Base-by-base conservation (phyloP, 805 yeast genomes). In the Lachancea kluyveri region DNA sequence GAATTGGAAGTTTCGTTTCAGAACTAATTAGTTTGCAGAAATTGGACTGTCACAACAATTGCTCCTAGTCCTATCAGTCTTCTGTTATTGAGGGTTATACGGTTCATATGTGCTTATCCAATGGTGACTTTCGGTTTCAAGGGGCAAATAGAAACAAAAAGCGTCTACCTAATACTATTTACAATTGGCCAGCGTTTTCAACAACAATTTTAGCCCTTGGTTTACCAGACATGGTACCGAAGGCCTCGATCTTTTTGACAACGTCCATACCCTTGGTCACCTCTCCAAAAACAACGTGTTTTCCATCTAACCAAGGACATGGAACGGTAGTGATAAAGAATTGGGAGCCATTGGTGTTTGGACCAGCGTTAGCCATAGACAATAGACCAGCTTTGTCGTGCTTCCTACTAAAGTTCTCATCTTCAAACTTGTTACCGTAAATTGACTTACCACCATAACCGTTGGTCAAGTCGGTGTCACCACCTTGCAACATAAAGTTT, bases 401-500 rank as follows among this genome's bases (percentile, higher is more conserved):
- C 48, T 60, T 78, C 67, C 74, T 74, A 46, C 61, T 46, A 56
- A 83, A 83, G 72, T 82, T 79, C 65, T 65, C 69, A 33, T 64
- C 68, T 22, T 70, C 65, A 47, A 76, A 74, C 44, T 73, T 76
- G 46, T 65, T 66, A 50, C 90, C 92, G 62, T 81, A 81, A 62
- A 81, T 81, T 28, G 87, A 79, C 63, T 77, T 78, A 60, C 97
- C 97, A 60, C 97, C 97, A 50, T 82, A 77, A 49, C 97, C 96
- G 62, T 83, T 79, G 63, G 84, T 80, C 65, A 69, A 64, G 58
- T 86, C 81, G 67, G 82, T 79, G 65, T 82, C 92, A 70, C 90
- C 90, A 60, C 88, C 96, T 73, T 88, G 97, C 60, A 90, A 71
- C 97, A 88, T 88, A 72, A 88, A 88, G 63, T 82, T 78, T 46